Evolutionary conservation across 2,329 filamentous ascomycete species (phyloP), one percentile per base, ranked within the genome.

Genomic region (Trichoderma lentiforme): DNA sequence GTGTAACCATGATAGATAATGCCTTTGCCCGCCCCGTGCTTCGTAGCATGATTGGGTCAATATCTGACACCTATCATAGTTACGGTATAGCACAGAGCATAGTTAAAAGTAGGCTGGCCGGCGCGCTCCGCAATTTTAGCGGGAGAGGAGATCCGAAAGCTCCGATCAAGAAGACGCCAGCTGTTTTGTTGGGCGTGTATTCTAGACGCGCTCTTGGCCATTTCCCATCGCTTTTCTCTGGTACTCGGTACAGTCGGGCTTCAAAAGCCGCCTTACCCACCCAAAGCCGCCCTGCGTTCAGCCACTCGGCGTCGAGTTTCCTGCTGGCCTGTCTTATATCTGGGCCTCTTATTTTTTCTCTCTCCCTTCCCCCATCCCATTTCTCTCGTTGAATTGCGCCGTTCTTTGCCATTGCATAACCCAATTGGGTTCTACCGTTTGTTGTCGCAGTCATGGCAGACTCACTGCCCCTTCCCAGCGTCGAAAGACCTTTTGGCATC

Each of bases 401-500:
- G 24, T 58, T 60, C n/a, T 28, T 53, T 32, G 56, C 36, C 21
- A 11, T 60, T 15, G 12, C 28, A 24, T 32, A 21, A 28, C 24
- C 58, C 28, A 60, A 34, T 61, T 69, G 36, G 51, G 30, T 30
- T 67, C 57, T 26, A 18, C 11, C 21, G 64, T 30, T 21, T 28
- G 21, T 26, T 39, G 15, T n/a, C 24, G 68, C 68, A 58, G 51
- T 47, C 28, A 71, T 64, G 58, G 68, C 60, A 64, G 34, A 28
- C 21, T 24, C 36, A 1, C 28, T 71, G 47, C 60, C 68, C 18
- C 62, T 64, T 64, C 60, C 58, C 30, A 64, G 43, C 60, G 39
- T 67, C 72, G 73, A 68, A 70, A 73, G 28, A 72, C 71, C 66
- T n/a, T 63, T 72, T 65, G 71, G 71, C 43, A 72, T 72, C n/a